Evolutionary conservation across 139 green algal species (phyloP).

Genomic region (Gonium pectorale): DNA sequence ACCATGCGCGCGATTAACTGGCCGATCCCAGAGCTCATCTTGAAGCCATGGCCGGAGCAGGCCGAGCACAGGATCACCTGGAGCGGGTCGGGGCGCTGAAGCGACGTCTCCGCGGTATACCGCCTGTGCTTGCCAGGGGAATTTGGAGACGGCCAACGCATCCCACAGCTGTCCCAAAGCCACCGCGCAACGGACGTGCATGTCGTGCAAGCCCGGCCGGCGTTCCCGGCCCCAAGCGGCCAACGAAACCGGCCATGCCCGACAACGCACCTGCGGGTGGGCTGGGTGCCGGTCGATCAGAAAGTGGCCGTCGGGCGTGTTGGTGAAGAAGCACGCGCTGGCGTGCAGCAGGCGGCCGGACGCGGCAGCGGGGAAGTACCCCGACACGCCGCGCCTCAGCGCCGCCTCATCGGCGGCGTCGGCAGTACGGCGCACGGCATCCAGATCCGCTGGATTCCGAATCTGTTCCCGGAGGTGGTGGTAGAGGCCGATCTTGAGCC

Average conservation of each 20-base stretch:
- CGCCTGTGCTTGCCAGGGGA: too few relatives aligned
- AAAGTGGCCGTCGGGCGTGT: conserved; percentile 84
- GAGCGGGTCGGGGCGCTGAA: neutral
- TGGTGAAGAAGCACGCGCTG: conserved; percentile 84
- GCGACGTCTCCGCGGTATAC: too few relatives aligned
- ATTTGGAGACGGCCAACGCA: too few relatives aligned
- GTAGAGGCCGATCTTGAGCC: conserved; percentile 69
- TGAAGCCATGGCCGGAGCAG: conserved; percentile 88
- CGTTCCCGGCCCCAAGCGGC: too few relatives aligned
- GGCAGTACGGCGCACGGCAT: conserved; percentile 52
- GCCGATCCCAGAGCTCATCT: conserved; percentile 77
- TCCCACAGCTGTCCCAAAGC: too few relatives aligned
- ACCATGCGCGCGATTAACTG: conserved; percentile 61
- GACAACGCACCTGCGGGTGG: conserved; percentile 70
- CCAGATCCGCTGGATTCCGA: conserved; percentile 56
- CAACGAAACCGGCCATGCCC: too few relatives aligned
- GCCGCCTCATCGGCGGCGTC: conserved; percentile 63
- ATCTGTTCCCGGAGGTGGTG: conserved; percentile 54
- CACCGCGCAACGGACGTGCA: too few relatives aligned
- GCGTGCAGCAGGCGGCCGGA: conserved; percentile 50
- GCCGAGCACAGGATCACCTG: conserved; percentile 83
- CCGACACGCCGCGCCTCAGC: conserved; percentile 41
- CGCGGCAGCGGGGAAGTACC: conserved; percentile 67
- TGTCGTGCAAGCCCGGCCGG: too few relatives aligned
- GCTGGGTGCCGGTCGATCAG: conserved; percentile 81